Percentiles rank a stretch among this genome's conserved stretches.
These are phyloP conservation scores for Aspergillus thermomutatus DNA, from an alignment of 2,329 filamentous ascomycete species.

Conservation along the genomic window DNA sequence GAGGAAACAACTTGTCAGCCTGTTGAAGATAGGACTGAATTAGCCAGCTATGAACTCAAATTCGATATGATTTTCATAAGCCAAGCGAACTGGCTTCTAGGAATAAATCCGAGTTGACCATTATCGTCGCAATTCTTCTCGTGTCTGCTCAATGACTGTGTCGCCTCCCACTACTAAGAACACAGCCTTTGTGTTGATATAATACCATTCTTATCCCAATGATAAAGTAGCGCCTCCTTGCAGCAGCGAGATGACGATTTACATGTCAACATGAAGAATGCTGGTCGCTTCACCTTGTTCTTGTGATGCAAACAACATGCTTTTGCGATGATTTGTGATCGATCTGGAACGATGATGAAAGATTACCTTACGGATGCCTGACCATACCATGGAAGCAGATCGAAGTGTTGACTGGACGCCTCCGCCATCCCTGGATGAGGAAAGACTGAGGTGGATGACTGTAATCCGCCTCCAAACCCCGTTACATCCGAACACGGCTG, in stretches of 20 bases:
- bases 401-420: neutral
- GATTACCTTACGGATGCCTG: neutral
- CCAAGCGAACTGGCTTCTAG: too few relatives aligned
- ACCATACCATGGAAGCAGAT: neutral
- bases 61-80: neutral
- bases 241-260: too few relatives aligned
- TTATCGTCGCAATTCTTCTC: too few relatives aligned
- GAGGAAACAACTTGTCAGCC: neutral
- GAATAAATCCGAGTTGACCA: too few relatives aligned
- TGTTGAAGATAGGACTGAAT: neutral
- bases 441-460: neutral
- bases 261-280: neutral
- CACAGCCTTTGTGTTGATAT: neutral
- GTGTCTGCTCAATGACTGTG: neutral
- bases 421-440: neutral
- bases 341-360: neutral
- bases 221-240: neutral
- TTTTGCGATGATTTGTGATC: neutral
- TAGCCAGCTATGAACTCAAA: neutral
- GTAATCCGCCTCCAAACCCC: conserved; percentile 12
- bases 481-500: conserved; percentile 28
- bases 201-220: neutral
- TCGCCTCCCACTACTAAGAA: neutral
- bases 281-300: too few relatives aligned
- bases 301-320: neutral